Base-by-base conservation (phyloP, 768 basidiomycete species). In the Nidularia pulvinata region DNA sequence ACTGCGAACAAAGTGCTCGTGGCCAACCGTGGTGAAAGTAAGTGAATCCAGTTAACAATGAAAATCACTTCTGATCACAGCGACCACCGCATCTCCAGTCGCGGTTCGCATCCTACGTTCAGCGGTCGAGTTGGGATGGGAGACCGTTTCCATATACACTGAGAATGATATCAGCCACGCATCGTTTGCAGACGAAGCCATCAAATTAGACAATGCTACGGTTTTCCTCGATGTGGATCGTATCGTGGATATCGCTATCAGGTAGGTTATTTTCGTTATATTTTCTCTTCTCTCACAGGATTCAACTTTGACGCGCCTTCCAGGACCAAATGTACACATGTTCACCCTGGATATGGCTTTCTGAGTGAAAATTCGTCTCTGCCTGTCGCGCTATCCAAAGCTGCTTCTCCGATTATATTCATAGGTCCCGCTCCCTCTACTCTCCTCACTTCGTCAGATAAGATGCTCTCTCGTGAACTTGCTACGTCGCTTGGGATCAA, bases 81-180 rank as follows among this genome's bases (percentile, higher is more conserved):
- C 50, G 36, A 58, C 59, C 55, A 55, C 53, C 59, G 48, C 44
- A 57, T 55, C 35, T 25, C 35, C 46, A 86, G 95, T 95, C 68
- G 93, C 93, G n/a, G 84, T 95, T 58, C 86, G 93, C 61, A 85
- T 95, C 43, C 86, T 95, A 74, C 84, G 91, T 58, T 88, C 91
- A 1, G 89, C 93, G 14, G 85, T 88, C 59, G 90, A 93, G 64
- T 78, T 94, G 46, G 91, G 88, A 44, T 93, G 94, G 91, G 80
- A 83, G 59, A 93, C 91, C 33, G 92, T 93, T 44, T 89, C 93
- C 9, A 85, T 94, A 65, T 95, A 90, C 75, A 93, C 87, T 1
- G 87, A 91, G 59, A 84, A 86, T 51, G 91, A 93, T 65, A 88
- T 88, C 61, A 89, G 94, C 69, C 77, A 86, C 60, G 85, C 89